Evolutionary conservation across 371 early-diverging fungal species (phyloP).

Genomic region (Fennellomyces sp.): DNA sequence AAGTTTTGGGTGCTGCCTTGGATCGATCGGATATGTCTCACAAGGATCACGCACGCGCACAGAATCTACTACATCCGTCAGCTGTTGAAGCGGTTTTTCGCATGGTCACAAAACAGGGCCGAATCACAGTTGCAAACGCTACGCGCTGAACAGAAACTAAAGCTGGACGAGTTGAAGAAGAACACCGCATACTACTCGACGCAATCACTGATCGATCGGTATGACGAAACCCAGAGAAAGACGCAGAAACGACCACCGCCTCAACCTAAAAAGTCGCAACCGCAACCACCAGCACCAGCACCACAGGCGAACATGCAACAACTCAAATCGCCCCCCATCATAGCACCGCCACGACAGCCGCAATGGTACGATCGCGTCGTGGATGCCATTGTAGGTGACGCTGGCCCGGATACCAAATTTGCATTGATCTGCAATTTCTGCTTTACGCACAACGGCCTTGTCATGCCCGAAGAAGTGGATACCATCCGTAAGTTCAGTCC

Average conservation of each 20-base stretch:
- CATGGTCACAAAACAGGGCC: slow-evolving; percentile 56
- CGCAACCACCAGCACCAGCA: not conserved
- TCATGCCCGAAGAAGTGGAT: slow-evolving; percentile 75
- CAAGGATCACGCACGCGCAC: too few species aligned
- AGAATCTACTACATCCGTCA: slow-evolving; percentile 57
- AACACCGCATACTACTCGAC: slow-evolving; percentile 89
- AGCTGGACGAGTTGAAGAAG: slow-evolving; percentile 88
- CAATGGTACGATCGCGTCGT: slow-evolving; percentile 85
- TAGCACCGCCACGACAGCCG: slow-evolving; percentile 7
- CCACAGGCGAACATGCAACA: not conserved
- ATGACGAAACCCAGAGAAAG: slow-evolving; percentile 2
- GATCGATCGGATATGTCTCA: too few species aligned
- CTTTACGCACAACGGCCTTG: slow-evolving; percentile 89
- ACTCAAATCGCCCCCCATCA: slow-evolving; percentile 1
- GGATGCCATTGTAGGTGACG: slow-evolving; percentile 81
- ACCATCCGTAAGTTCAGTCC: slow-evolving; percentile 64
- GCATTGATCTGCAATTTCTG: slow-evolving; percentile 91
- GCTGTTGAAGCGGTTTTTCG: slow-evolving; percentile 54
- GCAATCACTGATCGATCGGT: slow-evolving; percentile 84
- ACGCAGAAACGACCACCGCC: not conserved
- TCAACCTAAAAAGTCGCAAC: slow-evolving; percentile 6
- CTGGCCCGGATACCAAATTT: slow-evolving; percentile 78
- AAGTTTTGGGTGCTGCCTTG: slow-evolving; percentile 3
- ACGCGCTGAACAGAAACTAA: slow-evolving; percentile 59
- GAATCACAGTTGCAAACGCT: slow-evolving; percentile 51